phyloP scores from a whole-genome alignment of 345 rosid genomes.

The Arabidopsis arenosa region DNA sequence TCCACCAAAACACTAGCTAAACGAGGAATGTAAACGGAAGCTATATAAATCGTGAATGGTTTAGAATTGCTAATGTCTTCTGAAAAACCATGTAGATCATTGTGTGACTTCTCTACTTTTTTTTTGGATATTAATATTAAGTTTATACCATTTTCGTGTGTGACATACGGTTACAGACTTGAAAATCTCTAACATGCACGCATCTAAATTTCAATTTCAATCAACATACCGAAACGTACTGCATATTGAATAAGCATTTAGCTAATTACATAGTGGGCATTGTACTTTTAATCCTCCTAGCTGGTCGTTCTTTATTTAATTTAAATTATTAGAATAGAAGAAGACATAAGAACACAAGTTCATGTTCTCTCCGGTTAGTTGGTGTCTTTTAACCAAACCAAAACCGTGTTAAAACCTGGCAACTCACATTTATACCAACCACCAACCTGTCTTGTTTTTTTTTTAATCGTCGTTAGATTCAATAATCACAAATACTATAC shows the following conservation, averaged over 20 bases:
- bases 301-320: background rate
- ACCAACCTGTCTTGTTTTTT: slow-evolving; percentile 38
- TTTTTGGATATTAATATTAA: no score
- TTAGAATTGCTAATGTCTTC: no score
- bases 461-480: slow-evolving; percentile 31
- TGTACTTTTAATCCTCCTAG: background rate
- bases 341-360: slow-evolving; percentile 34
- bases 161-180: no score
- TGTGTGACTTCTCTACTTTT: no score
- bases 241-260: background rate
- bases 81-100: no score
- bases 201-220: background rate
- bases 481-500: slow-evolving; percentile 20
- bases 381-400: slow-evolving; percentile 37
- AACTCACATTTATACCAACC: slow-evolving; percentile 44
- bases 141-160: no score
- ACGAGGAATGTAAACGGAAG: no score
- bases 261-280: background rate
- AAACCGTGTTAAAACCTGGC: slow-evolving; percentile 49
- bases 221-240: background rate
- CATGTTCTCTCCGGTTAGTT: slow-evolving; percentile 30
- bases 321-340: background rate
- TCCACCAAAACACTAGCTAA: no score
- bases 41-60: no score
- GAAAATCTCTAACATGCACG: background rate